Conservation (phyloP, 306 rosid species). For the Purshia tridentata region DNA sequence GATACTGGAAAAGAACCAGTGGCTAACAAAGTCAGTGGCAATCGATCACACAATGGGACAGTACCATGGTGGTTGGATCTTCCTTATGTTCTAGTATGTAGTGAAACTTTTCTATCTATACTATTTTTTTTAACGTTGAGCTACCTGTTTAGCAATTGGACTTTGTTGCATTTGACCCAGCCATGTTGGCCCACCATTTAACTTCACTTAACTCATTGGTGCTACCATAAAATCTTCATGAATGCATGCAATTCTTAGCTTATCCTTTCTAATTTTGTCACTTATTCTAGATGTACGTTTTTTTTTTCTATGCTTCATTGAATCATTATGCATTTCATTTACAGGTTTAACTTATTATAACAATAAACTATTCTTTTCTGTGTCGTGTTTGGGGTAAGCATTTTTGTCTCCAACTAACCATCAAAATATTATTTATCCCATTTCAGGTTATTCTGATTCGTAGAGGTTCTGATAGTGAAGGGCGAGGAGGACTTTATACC, state of each 20-base stretch:
- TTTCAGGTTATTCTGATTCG: constrained; percentile 65
- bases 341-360: neutral
- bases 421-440: constrained; percentile 18
- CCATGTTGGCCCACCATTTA: constrained; percentile 7
- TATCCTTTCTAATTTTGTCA: neutral
- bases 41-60: constrained; percentile 37
- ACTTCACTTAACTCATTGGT: neutral
- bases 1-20: constrained; percentile 28
- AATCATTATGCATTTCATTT: neutral
- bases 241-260: neutral
- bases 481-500: constrained; percentile 55
- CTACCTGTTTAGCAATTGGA: neutral
- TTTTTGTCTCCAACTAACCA: constrained; percentile 24
- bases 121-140: neutral
- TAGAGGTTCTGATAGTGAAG: constrained; percentile 48
- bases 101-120: neutral
- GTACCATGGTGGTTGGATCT: constrained; percentile 79
- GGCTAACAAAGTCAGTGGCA: constrained; percentile 28
- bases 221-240: neutral
- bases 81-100: constrained; percentile 78
- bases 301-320: neutral
- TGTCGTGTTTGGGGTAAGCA: constrained; percentile 4
- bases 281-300: neutral
- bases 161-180: neutral
- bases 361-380: neutral